Percentiles rank a stretch among this genome's conserved stretches.
phyloP scores from a whole-genome alignment of 805 yeast genomes.

The Debaryomyces maramus region DNA sequence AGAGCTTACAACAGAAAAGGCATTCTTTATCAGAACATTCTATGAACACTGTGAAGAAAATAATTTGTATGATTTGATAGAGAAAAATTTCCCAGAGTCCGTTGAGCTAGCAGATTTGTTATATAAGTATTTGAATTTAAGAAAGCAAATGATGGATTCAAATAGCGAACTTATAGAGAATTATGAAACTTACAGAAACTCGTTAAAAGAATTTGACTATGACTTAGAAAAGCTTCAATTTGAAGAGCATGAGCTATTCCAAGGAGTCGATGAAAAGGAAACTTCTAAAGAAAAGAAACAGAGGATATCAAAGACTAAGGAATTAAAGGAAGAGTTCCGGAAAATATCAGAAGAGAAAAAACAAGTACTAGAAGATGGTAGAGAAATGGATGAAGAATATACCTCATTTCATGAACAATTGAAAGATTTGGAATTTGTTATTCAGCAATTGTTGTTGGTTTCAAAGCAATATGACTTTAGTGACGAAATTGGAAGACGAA shows the following conservation, averaged over 20 bases:
- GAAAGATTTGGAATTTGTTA: conserved; percentile 66
- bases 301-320: conserved; percentile 16
- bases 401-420: conserved; percentile 43
- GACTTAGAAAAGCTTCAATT: conserved; percentile 15
- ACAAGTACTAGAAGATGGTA: conserved; percentile 10
- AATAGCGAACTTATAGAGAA: conserved; percentile 21
- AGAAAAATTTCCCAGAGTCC: conserved; percentile 75
- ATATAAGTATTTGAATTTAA: conserved; percentile 52
- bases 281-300: conserved; percentile 15
- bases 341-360: conserved; percentile 11
- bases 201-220: conserved; percentile 15
- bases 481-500: conserved; percentile 88
- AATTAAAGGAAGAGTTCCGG: conserved; percentile 15
- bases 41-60: conserved; percentile 62
- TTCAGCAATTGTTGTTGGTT: conserved; percentile 68
- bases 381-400: conserved; percentile 22
- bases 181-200: conserved; percentile 16
- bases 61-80: conserved; percentile 54
- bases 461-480: conserved; percentile 77
- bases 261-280: conserved; percentile 13
- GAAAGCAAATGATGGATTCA: conserved; percentile 29
- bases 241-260: conserved; percentile 19
- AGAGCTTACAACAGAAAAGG: conserved; percentile 68
- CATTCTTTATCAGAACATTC: conserved; percentile 68
- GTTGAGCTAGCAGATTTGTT: conserved; percentile 64